phyloP scores from a whole-genome alignment of 257 asterid genomes.

The Paraleonurus japonicus region DNA sequence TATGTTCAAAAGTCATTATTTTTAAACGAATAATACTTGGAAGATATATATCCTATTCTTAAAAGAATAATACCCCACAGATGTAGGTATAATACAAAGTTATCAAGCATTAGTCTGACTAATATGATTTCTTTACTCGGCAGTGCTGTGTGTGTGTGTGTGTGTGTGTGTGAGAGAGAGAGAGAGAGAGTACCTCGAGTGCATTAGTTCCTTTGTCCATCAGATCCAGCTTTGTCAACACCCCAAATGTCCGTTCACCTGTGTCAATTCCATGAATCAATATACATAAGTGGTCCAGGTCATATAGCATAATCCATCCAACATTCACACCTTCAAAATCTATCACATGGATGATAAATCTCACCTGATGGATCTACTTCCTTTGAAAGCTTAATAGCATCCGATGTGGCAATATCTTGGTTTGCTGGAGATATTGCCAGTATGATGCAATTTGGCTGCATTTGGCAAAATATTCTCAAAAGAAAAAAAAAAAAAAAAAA shows the following conservation, averaged over 20 bases:
- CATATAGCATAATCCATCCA: constrained; percentile 1
- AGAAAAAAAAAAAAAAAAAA: not conserved
- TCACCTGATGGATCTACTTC: constrained; percentile 93
- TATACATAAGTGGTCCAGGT: constrained; percentile 10
- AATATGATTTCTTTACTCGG: not conserved
- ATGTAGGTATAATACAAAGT: not conserved
- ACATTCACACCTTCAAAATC: constrained; percentile 1
- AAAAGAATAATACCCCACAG: not conserved
- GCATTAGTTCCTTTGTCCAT: constrained; percentile 98
- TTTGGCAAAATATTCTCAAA: not conserved
- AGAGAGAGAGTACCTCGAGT: constrained; percentile 53
- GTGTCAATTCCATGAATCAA: constrained; percentile 28
- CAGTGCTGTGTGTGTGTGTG: not conserved
- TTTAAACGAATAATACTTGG: not conserved
- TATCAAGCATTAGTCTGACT: not conserved
- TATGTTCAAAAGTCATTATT: not conserved
- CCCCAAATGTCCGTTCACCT: constrained; percentile 98
- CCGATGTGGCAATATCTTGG: constrained; percentile 97
- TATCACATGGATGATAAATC: not conserved
- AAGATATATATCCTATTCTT: not conserved
- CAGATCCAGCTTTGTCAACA: constrained; percentile 85
- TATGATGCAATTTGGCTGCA: constrained; percentile 86
- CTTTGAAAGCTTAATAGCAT: constrained; percentile 85
- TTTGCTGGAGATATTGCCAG: constrained; percentile 95
- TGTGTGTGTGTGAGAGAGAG: constrained; percentile 13